Base-by-base conservation (phyloP, 768 basidiomycete genomes). In the Clavulina sp. region DNA sequence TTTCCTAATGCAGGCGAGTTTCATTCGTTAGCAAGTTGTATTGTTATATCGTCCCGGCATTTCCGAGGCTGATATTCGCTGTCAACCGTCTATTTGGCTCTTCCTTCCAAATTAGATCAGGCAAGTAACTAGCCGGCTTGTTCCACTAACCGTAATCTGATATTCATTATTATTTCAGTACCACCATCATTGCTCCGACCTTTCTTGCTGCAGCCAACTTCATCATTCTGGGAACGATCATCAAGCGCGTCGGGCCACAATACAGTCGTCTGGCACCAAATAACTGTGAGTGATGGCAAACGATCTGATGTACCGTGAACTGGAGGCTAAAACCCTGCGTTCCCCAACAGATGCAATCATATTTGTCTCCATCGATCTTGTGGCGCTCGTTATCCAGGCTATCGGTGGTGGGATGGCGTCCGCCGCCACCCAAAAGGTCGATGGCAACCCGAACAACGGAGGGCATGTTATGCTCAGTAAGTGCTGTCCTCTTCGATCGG, bases 341-440 rank as follows among this genome's bases (percentile, higher is more conserved):
- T n/a, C 31, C n/a, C 41, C 41, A n/a, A 4, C 29, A 46, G 57
- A 59, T 31, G 47, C 56, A n/a, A 50, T 31, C 38, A n/a, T 50
- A 19, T 50, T 48, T 7, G 43, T n/a, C 49, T 64, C 9, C 32
- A 47, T 52, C 60, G 70, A 72, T 50, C 52, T 68, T 18, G 38
- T 64, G n/a, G 63, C 68, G 1, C 62, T 71, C 2, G 28, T 69
- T 18, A 58, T 71, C 2, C 71, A 71, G 54, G 69, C 64, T 4
- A 52, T 62, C 5, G 71, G 70, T 1, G 70, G 71, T 2, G 68
- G 51, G 0, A 50, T 54, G 2, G 64, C 67, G 4, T 62, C 62
- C 5, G n/a, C 47, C 0, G 56, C 62, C 5, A 46, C 48, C n/a
- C n/a, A n/a, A n/a, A n/a, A n/a, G 4, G 54, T 56, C 9, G 52